Percentiles rank a stretch among this genome's conserved stretches.
Evolutionary conservation across 352 stramenopile species (phyloP).

Genomic region (Halophytophthora batemanensis): DNA sequence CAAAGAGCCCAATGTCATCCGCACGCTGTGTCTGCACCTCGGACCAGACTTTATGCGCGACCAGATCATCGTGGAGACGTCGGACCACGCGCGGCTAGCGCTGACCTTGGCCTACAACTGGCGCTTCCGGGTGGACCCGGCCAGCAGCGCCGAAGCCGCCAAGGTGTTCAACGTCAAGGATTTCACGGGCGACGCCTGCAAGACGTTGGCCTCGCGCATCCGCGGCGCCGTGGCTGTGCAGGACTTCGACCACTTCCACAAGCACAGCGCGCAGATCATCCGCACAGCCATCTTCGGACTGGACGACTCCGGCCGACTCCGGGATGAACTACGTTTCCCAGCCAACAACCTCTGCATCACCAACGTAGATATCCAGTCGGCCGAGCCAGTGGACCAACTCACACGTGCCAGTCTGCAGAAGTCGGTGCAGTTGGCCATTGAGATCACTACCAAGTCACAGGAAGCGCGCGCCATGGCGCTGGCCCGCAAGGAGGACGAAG

Average conservation of each 20-base stretch:
- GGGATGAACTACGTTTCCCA: slow-evolving; percentile 54
- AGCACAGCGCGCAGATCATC: slow-evolving; percentile 80
- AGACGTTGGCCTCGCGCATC: slow-evolving; percentile 75
- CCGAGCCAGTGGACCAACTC: slow-evolving; percentile 67
- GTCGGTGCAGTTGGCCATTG: slow-evolving; percentile 79
- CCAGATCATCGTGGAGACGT: slow-evolving; percentile 82
- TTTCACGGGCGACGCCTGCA: slow-evolving; percentile 78
- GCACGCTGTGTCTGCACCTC: slow-evolving; percentile 74
- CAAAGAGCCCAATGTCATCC: slow-evolving; percentile 78
- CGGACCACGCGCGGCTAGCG: slow-evolving; percentile 66
- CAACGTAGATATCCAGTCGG: slow-evolving; percentile 81
- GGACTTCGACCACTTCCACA: slow-evolving; percentile 82
- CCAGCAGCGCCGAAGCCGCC: slow-evolving; percentile 47
- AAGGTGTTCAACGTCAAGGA: slow-evolving; percentile 84
- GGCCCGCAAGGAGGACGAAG: slow-evolving; percentile 80
- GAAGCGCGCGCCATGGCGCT: slow-evolving; percentile 74
- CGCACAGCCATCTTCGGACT: slow-evolving; percentile 73
- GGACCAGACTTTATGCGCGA: slow-evolving; percentile 84
- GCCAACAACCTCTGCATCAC: slow-evolving; percentile 80
- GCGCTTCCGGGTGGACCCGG: slow-evolving; percentile 65
- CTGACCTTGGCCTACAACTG: slow-evolving; percentile 86
- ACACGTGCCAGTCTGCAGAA: slow-evolving; percentile 79
- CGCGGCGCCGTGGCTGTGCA: slow-evolving; percentile 69
- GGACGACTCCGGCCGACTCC: slow-evolving; percentile 54
- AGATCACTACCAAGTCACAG: slow-evolving; percentile 84